Conservation (phyloP, 1,284 basidiomycete genomes). For the Sporisorium reilianum region DNA sequence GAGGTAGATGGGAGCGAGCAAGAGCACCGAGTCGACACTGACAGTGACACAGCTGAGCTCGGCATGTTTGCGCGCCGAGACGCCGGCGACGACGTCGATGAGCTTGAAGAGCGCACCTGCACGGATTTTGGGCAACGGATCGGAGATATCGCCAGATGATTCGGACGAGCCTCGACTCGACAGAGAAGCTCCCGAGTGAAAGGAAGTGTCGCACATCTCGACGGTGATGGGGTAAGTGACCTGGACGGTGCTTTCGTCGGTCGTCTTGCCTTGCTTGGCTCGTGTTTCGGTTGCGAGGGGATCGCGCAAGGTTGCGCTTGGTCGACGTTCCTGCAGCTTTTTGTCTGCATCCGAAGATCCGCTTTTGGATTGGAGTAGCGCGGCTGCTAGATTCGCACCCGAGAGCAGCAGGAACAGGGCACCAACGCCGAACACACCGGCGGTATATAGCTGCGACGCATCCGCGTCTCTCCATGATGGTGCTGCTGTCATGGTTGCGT, state of each 20-base stretch:
- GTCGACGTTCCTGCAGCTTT: conserved; percentile 5
- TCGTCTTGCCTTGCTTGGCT: conserved; percentile 37
- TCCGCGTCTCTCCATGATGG: conserved; percentile 32
- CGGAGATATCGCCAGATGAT: conserved; percentile 9
- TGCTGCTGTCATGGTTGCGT: conserved; percentile 17
- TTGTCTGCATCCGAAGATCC: background rate
- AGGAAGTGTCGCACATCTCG: conserved; percentile 55
- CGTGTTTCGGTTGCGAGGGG: background rate
- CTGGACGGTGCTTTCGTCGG: conserved; percentile 50
- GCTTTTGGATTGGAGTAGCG: conserved; percentile 1
- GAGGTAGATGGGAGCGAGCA: conserved; percentile 63
- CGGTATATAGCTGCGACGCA: conserved; percentile 34
- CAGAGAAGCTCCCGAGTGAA: conserved; percentile 22
- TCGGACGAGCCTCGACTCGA: conserved; percentile 9
- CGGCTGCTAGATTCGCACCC: conserved; percentile 18
- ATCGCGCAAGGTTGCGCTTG: conserved; percentile 5
- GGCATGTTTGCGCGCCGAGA: conserved; percentile 69
- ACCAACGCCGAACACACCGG: conserved; percentile 22
- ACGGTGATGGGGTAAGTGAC: conserved; percentile 55
- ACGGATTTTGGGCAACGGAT: conserved; percentile 48
- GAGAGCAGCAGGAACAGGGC: conserved; percentile 33
- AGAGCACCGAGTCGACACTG: conserved; percentile 66
- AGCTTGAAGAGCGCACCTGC: conserved; percentile 70
- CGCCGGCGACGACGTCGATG: conserved; percentile 70
- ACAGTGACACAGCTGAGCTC: conserved; percentile 69